A percentile compares a stretch with the other conserved stretches of the same genome.
Conservation (phyloP, 1,139 yeast genomes). For the Debaryomyces subglobosus region DNA sequence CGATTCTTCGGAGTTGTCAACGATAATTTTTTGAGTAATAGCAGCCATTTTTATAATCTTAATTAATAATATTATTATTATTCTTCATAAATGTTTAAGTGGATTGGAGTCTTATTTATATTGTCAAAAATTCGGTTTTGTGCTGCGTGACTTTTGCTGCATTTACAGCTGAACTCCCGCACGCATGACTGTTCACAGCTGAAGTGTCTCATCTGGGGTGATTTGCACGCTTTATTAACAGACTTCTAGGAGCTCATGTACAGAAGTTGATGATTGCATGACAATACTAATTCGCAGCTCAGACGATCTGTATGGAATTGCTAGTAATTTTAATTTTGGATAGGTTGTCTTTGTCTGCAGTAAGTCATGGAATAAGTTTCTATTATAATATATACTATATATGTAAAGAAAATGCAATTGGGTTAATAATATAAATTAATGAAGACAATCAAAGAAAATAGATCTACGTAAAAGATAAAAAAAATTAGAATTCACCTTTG, state of each 20-base stretch:
- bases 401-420: constrained; percentile 6
- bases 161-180: constrained; percentile 1
- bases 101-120: constrained; percentile 1
- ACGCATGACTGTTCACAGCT: constrained; percentile 3
- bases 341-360: neutral
- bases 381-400: constrained; percentile 6
- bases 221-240: neutral
- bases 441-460: neutral
- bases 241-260: neutral
- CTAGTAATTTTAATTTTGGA: neutral
- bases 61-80: neutral
- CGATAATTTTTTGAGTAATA: constrained; percentile 17
- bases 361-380: neutral
- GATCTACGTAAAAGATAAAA: neutral
- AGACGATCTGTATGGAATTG: too few species aligned
- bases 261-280: neutral
- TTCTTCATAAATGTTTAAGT: neutral
- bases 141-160: constrained; percentile 2
- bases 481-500: constrained; percentile 46
- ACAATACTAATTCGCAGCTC: neutral
- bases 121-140: neutral
- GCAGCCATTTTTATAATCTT: constrained; percentile 17
- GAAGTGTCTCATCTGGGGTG: neutral
- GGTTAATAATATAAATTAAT: neutral
- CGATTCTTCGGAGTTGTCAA: constrained; percentile 15